Evolutionary conservation across 768 basidiomycete species (phyloP), one percentile per base, ranked within the genome.

Genomic region (Cystofilobasidium ferigula): DNA sequence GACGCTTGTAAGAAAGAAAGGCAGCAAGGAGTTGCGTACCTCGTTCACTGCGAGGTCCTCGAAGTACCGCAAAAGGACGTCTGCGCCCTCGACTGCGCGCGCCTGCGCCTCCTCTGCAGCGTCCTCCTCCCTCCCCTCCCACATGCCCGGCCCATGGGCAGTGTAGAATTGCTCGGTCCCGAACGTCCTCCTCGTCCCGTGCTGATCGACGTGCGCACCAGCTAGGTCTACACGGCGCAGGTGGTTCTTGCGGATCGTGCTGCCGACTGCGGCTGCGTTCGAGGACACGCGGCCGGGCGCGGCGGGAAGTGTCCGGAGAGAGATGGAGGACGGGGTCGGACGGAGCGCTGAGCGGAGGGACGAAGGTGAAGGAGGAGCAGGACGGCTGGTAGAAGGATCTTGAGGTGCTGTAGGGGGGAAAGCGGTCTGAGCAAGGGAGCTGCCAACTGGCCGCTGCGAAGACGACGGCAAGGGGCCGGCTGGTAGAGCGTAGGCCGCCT

Each of bases 121-220:
- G 10, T 34, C 60, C 12, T 3, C 22, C 35, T 38, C 47, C 18
- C 61, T 36, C 4, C 48, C 61, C 1, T 10, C 38, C 51, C 61
- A 53, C 36, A 48, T 62, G 47, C 35, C 51, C 2, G 32, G 47
- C 7, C 48, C 38, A 14, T 63, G 47, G 1, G 62, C 62, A 2
- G 62, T 63, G 26, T 40, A 63, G 38, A 63, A 63, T 26, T 53
- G 26, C 20, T 38, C 62, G 14, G 36, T 63, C 36, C 48, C 28
- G 1, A 62, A 43, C 5, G 61, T 51, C 61, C 61, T 13, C 22
- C 28, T 62, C 22, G 32, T 24, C 22, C 45, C 8, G 38, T 40
- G 8, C 38, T 40, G 9, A 16, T 8, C 38, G 38, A 14, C 40
- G 40, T 42, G 14, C 10, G 7, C 24, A 26, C 40, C 40, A 42